Evolutionary conservation across 352 stramenopile genomes (phyloP), one percentile per base, ranked within the genome.

Genomic region (Aphanomyces euteiches): DNA sequence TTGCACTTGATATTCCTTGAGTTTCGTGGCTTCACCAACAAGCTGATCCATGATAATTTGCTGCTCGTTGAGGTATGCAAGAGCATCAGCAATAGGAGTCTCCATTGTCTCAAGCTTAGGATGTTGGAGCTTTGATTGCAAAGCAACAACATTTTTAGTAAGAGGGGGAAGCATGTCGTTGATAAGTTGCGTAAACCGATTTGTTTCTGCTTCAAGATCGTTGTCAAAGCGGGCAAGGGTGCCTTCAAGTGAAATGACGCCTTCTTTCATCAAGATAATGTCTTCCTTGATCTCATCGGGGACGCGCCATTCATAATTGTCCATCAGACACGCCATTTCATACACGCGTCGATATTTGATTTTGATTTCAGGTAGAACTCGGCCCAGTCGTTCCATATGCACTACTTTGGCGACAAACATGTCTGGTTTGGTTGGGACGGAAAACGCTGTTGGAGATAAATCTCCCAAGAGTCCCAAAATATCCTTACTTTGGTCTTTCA

Each of bases 191-290:
- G 88, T 90, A 58, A 98, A 98, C 6, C 90, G 89, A 3, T 83
- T 87, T 5, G 88, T 97, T 56, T 98, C 94, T 34, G 90, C 88
- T 65, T 98, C 92, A 38, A 97, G 82, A 38, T 96, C 85, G 13
- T 81, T 90, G 77, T 98, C 91, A 39, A 95, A 96, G 19, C 88
- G 85, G 4, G 90, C 91, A 2, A 97, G 79, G 0, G 89, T 95
- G 5, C 84, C 85, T 76, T 98, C 93, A 1, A 98, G 77, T 47
- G 83, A 89, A 47, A 90, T 72, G 1, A 98, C 90, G 6, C 92
- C 89, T 73, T 98, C 89, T 41, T 97, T 96, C 83, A 98, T 92
- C 48, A 98, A 87, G 58, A 97, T 89, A 58, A 98, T 94, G 65
- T 96, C 81, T 60, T 96, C 92, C 61, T 96, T 96, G 69, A 97